phyloP scores from a whole-genome alignment of 805 yeast species.

The Lachancea quebecensis region DNA sequence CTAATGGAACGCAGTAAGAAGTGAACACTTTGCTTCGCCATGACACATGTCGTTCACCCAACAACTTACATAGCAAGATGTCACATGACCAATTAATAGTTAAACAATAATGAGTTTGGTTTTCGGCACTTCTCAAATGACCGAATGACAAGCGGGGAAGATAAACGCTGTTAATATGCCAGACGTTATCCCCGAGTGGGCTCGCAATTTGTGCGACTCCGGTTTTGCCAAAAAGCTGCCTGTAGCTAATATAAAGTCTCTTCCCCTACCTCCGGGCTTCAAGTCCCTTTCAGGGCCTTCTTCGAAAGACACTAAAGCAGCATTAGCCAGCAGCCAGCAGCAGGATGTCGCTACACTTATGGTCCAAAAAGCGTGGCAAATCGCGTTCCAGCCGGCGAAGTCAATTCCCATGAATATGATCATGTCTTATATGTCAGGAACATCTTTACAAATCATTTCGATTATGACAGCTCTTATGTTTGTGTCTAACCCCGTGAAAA shows the following conservation, averaged over 20 bases:
- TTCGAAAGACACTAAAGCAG: not conserved
- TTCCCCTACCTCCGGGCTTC: constrained; percentile 27
- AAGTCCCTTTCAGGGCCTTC: constrained; percentile 1
- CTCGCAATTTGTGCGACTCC: constrained; percentile 8
- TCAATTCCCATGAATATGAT: constrained; percentile 81
- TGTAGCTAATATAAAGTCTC: constrained; percentile 8
- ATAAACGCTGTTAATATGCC: not conserved
- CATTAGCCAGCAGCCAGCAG: not conserved
- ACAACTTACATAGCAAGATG: too few relatives aligned
- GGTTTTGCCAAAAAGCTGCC: constrained; percentile 10
- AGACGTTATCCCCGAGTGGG: constrained; percentile 15
- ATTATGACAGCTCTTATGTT: constrained; percentile 84
- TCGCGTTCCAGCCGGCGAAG: constrained; percentile 77
- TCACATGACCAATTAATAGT: too few relatives aligned
- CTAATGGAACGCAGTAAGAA: too few relatives aligned
- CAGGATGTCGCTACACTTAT: not conserved
- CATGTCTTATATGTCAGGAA: constrained; percentile 92
- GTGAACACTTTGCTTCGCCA: too few relatives aligned
- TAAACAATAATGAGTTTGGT: too few relatives aligned
- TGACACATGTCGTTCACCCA: too few relatives aligned
- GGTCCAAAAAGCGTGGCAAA: constrained; percentile 74
- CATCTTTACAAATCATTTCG: constrained; percentile 81
- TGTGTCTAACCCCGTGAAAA: constrained; percentile 68
- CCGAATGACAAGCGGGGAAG: not conserved
- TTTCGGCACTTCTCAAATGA: too few relatives aligned